phyloP scores from a whole-genome alignment of 441 rosid species.

The Populus hybrid region DNA sequence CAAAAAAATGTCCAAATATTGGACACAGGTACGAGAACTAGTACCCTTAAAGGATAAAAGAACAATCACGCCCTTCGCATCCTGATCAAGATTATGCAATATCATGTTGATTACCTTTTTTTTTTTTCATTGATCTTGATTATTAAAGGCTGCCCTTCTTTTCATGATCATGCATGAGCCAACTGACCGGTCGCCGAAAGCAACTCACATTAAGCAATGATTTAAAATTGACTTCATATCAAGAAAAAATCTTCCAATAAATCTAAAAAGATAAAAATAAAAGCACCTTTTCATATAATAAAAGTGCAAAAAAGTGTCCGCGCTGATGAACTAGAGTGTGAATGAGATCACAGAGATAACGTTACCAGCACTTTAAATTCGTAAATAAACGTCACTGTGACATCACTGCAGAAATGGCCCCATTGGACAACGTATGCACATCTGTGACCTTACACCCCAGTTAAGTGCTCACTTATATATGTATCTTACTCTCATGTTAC shows the following conservation, averaged over 20 bases:
- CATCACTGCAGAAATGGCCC: no score
- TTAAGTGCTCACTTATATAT: no score
- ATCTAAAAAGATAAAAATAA: not conserved
- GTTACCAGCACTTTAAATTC: not conserved
- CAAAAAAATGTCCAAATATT: no score
- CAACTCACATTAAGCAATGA: not conserved
- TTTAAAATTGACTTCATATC: not conserved
- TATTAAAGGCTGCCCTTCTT: not conserved
- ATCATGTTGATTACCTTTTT: not conserved
- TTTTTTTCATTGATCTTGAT: not conserved
- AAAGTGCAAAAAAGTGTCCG: no score
- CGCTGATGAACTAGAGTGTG: no score
- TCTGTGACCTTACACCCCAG: not conserved
- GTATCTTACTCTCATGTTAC: no score
- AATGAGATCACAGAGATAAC: no score
- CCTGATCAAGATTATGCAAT: not conserved
- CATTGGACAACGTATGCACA: not conserved
- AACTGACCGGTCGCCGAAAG: not conserved
- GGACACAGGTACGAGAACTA: no score
- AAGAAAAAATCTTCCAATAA: not conserved
- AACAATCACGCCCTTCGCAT: not conserved
- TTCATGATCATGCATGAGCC: not conserved
- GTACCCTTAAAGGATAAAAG: no score
- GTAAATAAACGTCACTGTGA: no score
- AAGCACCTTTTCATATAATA: not conserved